Evolutionary conservation across 345 rosid genomes (phyloP).

Genomic region (Ceriops decandra): DNA sequence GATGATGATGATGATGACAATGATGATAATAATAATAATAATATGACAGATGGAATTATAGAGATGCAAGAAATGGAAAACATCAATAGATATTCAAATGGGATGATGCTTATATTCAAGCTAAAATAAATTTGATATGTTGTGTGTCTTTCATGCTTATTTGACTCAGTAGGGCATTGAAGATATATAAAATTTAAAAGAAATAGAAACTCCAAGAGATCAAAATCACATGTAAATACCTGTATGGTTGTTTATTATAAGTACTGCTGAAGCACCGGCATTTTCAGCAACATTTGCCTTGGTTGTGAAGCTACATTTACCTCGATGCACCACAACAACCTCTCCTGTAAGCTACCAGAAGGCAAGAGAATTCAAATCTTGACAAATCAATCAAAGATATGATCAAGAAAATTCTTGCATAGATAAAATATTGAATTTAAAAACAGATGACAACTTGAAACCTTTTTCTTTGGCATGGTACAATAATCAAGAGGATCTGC

Average conservation of each 20-base stretch:
- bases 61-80: too few species aligned
- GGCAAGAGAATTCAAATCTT: constrained; percentile 14
- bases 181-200: too few species aligned
- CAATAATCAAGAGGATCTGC: constrained; percentile 88
- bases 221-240: constrained; percentile 36
- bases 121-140: too few species aligned
- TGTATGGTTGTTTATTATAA: constrained; percentile 63
- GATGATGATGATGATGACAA: too few species aligned
- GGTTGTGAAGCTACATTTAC: constrained; percentile 77
- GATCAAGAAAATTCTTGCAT: background rate
- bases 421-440: background rate
- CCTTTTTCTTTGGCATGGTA: constrained; percentile 57
- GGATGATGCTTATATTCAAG: too few species aligned
- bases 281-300: constrained; percentile 67
- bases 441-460: constrained; percentile 14
- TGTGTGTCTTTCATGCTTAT: too few species aligned
- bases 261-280: constrained; percentile 76
- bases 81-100: too few species aligned
- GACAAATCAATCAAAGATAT: background rate
- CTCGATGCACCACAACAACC: constrained; percentile 72
- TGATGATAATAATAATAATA: too few species aligned
- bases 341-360: constrained; percentile 54
- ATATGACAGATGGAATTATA: too few species aligned
- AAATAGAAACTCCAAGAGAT: background rate
- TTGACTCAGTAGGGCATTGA: too few species aligned